phyloP scores from a whole-genome alignment of 2,329 filamentous ascomycete genomes.

The Ophiocordyceps polyrhachis-furcata region DNA sequence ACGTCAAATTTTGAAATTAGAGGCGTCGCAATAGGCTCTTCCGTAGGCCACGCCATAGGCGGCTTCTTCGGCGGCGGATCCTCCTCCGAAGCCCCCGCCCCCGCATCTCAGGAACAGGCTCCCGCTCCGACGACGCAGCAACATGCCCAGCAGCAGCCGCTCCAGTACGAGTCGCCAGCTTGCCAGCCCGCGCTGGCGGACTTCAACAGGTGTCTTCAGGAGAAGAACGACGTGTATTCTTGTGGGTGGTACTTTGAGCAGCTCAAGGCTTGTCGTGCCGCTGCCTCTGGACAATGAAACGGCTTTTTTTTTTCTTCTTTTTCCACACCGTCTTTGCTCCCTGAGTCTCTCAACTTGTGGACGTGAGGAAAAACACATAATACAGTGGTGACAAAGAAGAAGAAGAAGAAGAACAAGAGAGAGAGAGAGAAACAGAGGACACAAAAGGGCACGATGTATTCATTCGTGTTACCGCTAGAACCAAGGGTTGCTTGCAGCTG shows the following conservation, averaged over 20 bases:
- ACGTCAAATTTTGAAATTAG: slow-evolving; percentile 14
- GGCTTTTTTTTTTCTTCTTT: background rate
- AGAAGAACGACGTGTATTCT: slow-evolving; percentile 84
- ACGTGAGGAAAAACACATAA: background rate
- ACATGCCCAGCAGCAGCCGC: slow-evolving; percentile 32
- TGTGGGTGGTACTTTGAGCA: slow-evolving; percentile 98
- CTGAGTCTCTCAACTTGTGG: slow-evolving; percentile 1
- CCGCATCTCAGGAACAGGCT: slow-evolving; percentile 30
- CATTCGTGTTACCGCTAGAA: background rate
- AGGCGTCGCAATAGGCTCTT: slow-evolving; percentile 90
- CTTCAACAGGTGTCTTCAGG: slow-evolving; percentile 94
- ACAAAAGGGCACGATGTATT: no score
- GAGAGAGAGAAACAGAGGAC: no score
- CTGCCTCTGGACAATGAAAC: slow-evolving; percentile 50
- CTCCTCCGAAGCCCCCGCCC: slow-evolving; percentile 24
- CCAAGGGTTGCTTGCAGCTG: background rate
- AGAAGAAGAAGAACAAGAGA: no score
- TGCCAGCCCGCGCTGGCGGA: slow-evolving; percentile 8
- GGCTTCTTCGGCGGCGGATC: slow-evolving; percentile 65
- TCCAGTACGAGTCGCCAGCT: slow-evolving; percentile 17
- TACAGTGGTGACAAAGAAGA: no score
- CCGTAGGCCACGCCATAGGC: slow-evolving; percentile 86
- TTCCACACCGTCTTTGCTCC: background rate
- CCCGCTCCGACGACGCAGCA: slow-evolving; percentile 7
- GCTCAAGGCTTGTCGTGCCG: slow-evolving; percentile 74